A percentile compares a stretch with the other conserved stretches of the same genome.
These are phyloP conservation scores for Torulaspora indica DNA, from an alignment of 805 yeast genomes.

Conservation along the genomic window DNA sequence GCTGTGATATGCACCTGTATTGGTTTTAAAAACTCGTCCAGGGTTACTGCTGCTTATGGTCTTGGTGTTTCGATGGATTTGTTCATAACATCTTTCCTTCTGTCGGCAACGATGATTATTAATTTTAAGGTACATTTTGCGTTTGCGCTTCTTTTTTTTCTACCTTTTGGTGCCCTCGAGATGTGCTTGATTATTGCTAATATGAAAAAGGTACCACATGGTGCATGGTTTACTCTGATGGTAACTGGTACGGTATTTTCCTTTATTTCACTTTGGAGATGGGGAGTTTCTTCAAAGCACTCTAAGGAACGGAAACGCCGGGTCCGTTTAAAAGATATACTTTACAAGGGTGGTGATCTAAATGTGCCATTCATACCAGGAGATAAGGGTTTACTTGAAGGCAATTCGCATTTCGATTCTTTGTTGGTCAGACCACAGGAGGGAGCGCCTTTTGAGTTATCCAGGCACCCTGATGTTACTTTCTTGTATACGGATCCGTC, in stretches of 20 bases:
- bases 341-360: conserved; percentile 6
- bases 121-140: too few relatives aligned
- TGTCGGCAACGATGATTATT: too few relatives aligned
- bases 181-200: too few relatives aligned
- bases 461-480: background rate
- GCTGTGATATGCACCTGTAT: too few relatives aligned
- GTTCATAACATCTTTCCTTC: too few relatives aligned
- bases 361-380: background rate
- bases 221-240: too few relatives aligned
- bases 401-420: background rate
- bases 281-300: conserved; percentile 41
- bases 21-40: too few relatives aligned
- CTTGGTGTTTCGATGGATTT: too few relatives aligned
- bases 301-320: conserved; percentile 38
- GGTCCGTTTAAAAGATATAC: conserved; percentile 38
- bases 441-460: background rate
- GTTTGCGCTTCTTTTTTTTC: too few relatives aligned
- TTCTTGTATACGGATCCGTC: conserved; percentile 4
- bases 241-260: conserved; percentile 39
- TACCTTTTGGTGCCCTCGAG: too few relatives aligned
- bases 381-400: background rate
- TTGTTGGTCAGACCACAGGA: background rate
- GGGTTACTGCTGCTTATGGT: too few relatives aligned
- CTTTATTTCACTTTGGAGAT: conserved; percentile 47
- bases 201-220: too few relatives aligned